phyloP scores from a whole-genome alignment of 202 grass and related monocot genomes.

The Saccharum hybrid region DNA sequence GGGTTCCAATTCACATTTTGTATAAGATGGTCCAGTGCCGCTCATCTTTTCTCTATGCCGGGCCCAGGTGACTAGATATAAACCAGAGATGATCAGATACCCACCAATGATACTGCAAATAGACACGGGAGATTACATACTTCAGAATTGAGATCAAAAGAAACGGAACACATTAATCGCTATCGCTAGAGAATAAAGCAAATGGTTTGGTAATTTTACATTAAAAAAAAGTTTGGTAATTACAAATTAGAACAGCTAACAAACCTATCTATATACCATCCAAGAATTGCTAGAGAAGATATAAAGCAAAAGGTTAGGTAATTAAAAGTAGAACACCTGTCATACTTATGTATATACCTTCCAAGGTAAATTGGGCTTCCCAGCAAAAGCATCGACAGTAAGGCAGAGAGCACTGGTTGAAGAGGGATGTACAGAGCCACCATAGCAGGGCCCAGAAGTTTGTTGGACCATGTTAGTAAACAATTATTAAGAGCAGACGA shows the following conservation, averaged over 20 bases:
- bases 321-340: slow-evolving; percentile 5
- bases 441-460: slow-evolving; percentile 83
- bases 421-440: slow-evolving; percentile 85
- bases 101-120: slow-evolving; percentile 77
- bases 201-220: slow-evolving; percentile 2
- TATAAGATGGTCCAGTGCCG: slow-evolving; percentile 39
- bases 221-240: not conserved
- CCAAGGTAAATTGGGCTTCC: slow-evolving; percentile 82
- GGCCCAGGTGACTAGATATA: slow-evolving; percentile 82
- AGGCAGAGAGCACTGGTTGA: slow-evolving; percentile 70
- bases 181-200: not conserved
- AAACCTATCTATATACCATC: slow-evolving; percentile 64
- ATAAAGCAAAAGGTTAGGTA: not conserved
- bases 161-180: slow-evolving; percentile 11
- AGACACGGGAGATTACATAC: slow-evolving; percentile 36
- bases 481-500: slow-evolving; percentile 71
- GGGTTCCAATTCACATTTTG: slow-evolving; percentile 46
- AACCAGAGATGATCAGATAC: slow-evolving; percentile 65
- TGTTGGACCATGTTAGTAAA: slow-evolving; percentile 89
- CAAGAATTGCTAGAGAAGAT: slow-evolving; percentile 37
- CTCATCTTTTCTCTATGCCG: slow-evolving; percentile 57
- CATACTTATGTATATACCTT: slow-evolving; percentile 63
- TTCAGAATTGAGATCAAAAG: slow-evolving; percentile 35
- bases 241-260: slow-evolving; percentile 7
- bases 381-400: slow-evolving; percentile 74